Evolutionary conservation across 441 rosid species (phyloP).

Genomic region (Sinapis alba): DNA sequence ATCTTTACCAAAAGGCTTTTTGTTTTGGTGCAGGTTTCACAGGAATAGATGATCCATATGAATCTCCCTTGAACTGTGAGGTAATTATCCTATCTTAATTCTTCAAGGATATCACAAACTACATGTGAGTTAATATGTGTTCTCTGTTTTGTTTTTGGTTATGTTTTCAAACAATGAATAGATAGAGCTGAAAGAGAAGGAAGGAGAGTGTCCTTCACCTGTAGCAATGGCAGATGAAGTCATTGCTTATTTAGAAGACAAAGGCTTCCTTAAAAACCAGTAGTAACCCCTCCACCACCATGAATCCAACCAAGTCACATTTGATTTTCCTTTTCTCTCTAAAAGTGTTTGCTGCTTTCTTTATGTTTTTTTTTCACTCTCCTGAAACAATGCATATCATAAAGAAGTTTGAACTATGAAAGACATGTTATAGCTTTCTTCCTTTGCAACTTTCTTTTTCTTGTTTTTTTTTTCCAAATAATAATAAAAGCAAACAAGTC

Average conservation of each 20-base stretch:
- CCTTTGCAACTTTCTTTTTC: slow-evolving; percentile 3
- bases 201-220: slow-evolving; percentile 70
- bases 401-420: slow-evolving; percentile 2
- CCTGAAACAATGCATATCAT: not conserved
- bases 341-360: not conserved
- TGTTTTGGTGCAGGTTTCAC: slow-evolving; percentile 67
- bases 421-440: not conserved
- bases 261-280: slow-evolving; percentile 61
- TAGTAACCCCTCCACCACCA: slow-evolving; percentile 30
- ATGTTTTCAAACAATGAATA: slow-evolving; percentile 33
- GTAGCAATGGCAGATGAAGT: slow-evolving; percentile 73
- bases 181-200: slow-evolving; percentile 69
- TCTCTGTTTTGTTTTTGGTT: not conserved
- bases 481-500: not conserved
- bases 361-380: not conserved
- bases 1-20: not conserved
- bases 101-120: not conserved
- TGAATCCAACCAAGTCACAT: slow-evolving; percentile 9
- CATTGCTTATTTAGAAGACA: slow-evolving; percentile 63
- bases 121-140: not conserved
- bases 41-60: slow-evolving; percentile 90
- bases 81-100: too few relatives aligned
- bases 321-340: not conserved
- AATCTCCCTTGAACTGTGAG: slow-evolving; percentile 90
- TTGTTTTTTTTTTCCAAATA: not conserved